Percentiles rank a stretch among this genome's conserved stretches.
These are phyloP conservation scores for Astrocystis sublimbata DNA, from an alignment of 495 filamentous ascomycete genomes.

Conservation along the genomic window DNA sequence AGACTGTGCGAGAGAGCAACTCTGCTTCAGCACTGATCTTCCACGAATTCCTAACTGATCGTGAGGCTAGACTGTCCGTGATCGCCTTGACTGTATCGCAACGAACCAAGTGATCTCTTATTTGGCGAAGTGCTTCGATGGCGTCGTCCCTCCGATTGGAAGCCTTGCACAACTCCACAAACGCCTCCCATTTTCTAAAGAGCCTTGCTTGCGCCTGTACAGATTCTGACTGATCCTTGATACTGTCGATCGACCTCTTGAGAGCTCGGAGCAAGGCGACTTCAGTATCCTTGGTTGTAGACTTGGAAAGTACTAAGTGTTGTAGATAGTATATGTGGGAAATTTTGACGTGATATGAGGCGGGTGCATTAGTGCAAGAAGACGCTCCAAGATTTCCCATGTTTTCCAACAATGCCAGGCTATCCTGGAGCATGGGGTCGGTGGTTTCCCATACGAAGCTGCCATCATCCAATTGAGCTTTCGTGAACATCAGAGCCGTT, in stretches of 20 bases:
- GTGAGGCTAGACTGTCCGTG: constrained; percentile 33
- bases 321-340: constrained; percentile 80
- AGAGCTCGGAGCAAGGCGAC: constrained; percentile 46
- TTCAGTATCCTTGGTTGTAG: constrained; percentile 37
- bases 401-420: constrained; percentile 49
- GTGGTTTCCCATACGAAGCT: constrained; percentile 49
- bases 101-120: constrained; percentile 46
- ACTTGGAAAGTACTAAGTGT: constrained; percentile 40
- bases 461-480: constrained; percentile 41
- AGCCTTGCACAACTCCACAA: constrained; percentile 46
- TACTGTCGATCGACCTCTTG: constrained; percentile 51
- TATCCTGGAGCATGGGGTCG: constrained; percentile 58
- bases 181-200: constrained; percentile 51
- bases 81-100: constrained; percentile 47
- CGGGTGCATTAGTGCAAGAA: constrained; percentile 34
- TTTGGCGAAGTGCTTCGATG: constrained; percentile 42
- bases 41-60: constrained; percentile 42
- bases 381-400: constrained; percentile 38
- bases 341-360: constrained; percentile 58
- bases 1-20: constrained; percentile 46
- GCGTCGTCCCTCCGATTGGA: constrained; percentile 45
- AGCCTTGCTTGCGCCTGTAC: constrained; percentile 50
- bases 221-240: constrained; percentile 42
- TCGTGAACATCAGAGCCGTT: constrained; percentile 54
- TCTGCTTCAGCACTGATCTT: constrained; percentile 38